Base-by-base conservation (phyloP, 2,329 filamentous ascomycete species). In the Clathrospora elynae region DNA sequence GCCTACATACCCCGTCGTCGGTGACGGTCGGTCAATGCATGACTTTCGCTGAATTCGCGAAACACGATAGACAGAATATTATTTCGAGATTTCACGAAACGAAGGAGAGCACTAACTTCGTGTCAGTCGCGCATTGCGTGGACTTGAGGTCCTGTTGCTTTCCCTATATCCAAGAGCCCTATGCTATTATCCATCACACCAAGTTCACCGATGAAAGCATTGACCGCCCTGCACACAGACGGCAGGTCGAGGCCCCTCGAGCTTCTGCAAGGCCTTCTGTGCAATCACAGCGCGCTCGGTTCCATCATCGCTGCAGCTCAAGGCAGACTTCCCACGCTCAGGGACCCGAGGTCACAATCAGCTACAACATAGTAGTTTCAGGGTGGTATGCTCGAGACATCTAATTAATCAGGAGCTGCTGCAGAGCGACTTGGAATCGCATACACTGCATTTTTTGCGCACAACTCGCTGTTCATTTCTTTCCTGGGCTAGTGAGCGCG, bases 261-360 rank as follows among this genome's bases (percentile, higher is more conserved):
- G 31, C 31, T 53, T 48, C 57, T 25, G 22, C 25, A 51, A 55
- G 49, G 38, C 34, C 47, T 41, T 28, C 19, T 43, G 38, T 42
- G 41, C 51, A 60, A 52, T 50, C 44, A 56, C 17, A 31, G 35
- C 42, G 33, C 20, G 24, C 37, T 42, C 24, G 24, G 32, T 42
- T 50, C 52, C 46, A 49, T 62, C 55, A 58, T 58, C 48, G 44
- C n/a, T 59, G 53, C 56, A 61, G 55, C 38, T 51, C 53, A 49
- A 57, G 57, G 59, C 54, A 57, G 58, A 60, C 30, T 46, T 49
- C 26, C 29, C 36, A 49, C 12, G 32, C 16, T 13, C 11, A 42
- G 37, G 40, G 22, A 34, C 35, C 33, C 30, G 35, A 33, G 49
- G 29, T 43, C 36, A 22, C 33, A 35, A 52, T 46, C 45, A 43